These are phyloP conservation scores for Termitomyces heimii DNA, from an alignment of 768 basidiomycete genomes.

Conservation along the genomic window DNA sequence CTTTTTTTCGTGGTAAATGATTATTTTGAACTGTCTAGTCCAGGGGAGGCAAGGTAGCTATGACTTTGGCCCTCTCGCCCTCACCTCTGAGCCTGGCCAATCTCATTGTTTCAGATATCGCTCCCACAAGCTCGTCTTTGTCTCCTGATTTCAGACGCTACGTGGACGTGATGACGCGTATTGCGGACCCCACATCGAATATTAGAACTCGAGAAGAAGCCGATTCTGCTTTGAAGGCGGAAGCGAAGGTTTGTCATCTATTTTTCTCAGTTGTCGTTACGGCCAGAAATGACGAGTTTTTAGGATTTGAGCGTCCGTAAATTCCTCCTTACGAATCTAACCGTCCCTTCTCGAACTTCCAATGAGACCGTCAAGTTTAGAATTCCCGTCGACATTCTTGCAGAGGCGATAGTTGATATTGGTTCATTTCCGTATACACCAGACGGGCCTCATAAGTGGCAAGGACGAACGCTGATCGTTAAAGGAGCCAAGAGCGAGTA, in stretches of 20 bases:
- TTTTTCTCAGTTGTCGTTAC: background rate
- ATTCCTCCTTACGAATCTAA: constrained; percentile 77
- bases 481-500: constrained; percentile 70
- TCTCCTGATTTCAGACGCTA: constrained; percentile 61
- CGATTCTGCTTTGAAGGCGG: constrained; percentile 48
- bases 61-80: constrained; percentile 51
- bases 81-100: constrained; percentile 23
- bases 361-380: constrained; percentile 24
- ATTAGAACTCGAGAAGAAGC: constrained; percentile 61
- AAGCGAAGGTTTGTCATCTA: constrained; percentile 45
- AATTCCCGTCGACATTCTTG: constrained; percentile 54
- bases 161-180: constrained; percentile 60
- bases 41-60: constrained; percentile 84
- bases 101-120: constrained; percentile 77
- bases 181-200: constrained; percentile 39
- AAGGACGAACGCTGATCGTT: constrained; percentile 54
- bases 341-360: background rate
- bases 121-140: constrained; percentile 49
- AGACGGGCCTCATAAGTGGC: background rate
- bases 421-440: constrained; percentile 71
- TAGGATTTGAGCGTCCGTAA: constrained; percentile 65
- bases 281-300: background rate
- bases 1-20: background rate
- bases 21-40: background rate
- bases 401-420: constrained; percentile 48